These are phyloP conservation scores for Erodium maritimum DNA, from an alignment of 345 rosid species.

Conservation along the genomic window DNA sequence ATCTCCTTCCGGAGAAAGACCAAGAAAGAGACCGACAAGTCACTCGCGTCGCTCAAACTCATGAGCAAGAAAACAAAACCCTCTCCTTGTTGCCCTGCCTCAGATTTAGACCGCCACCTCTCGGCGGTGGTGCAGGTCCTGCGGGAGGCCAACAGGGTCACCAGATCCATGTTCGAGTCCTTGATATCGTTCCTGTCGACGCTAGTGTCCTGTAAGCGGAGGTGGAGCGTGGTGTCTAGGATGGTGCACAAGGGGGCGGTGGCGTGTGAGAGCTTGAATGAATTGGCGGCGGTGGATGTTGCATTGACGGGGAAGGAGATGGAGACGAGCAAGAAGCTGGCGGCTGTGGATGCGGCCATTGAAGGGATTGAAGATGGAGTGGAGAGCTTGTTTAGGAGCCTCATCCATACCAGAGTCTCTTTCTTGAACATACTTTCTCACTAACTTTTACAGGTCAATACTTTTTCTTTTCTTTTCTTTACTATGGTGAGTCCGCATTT, in stretches of 20 bases:
- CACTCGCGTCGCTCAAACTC: conserved; percentile 29
- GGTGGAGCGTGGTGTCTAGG: conserved; percentile 31
- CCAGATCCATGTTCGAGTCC: conserved; percentile 28
- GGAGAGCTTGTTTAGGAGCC: conserved; percentile 40
- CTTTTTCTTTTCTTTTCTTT: too few species aligned
- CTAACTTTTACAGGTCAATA: too few species aligned
- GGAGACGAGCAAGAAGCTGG: conserved; percentile 25
- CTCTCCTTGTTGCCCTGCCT: conserved; percentile 11
- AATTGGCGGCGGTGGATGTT: conserved; percentile 30
- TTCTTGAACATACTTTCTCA: conserved; percentile 58
- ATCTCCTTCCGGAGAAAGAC: conserved; percentile 34
- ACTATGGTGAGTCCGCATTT: too few species aligned
- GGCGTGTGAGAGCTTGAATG: conserved; percentile 21
- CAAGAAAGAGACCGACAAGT: conserved; percentile 44
- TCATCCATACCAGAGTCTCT: conserved; percentile 55
- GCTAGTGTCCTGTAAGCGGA: conserved; percentile 15
- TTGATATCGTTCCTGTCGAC: conserved; percentile 32
- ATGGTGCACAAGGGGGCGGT: conserved; percentile 25
- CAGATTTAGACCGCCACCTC: conserved; percentile 15
- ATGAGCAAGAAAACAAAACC: conserved; percentile 19
- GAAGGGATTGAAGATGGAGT: conserved; percentile 39
- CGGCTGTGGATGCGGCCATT: conserved; percentile 30
- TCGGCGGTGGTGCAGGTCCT: conserved; percentile 19
- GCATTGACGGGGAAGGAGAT: conserved; percentile 25
- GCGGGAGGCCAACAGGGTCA: conserved; percentile 25